Conservation (phyloP, 352 stramenopile species). For the Phytophthora pistaciae region DNA sequence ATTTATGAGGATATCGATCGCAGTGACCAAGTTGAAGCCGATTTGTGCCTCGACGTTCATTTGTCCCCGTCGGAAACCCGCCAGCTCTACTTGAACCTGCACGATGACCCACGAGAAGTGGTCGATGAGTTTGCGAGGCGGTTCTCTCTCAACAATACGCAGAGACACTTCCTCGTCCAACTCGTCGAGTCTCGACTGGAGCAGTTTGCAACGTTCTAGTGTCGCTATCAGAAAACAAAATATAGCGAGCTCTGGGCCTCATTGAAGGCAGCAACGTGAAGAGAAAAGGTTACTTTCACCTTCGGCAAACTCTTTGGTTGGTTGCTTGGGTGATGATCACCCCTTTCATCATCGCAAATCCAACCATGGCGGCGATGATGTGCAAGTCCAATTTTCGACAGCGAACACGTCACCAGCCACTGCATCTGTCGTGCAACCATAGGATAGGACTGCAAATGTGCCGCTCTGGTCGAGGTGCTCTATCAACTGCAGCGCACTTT, state of each 20-base stretch:
- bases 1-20: background rate
- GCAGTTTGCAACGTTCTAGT: conserved; percentile 52
- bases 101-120: conserved; percentile 40
- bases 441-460: conserved; percentile 20
- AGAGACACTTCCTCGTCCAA: conserved; percentile 39
- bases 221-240: background rate
- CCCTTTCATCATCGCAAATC: background rate
- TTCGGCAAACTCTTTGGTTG: background rate
- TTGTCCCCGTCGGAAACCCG: conserved; percentile 52
- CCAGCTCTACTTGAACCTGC: conserved; percentile 41
- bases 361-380: conserved; percentile 18
- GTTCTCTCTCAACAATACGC: conserved; percentile 35
- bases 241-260: background rate
- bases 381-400: conserved; percentile 29
- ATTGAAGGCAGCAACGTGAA: background rate
- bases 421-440: conserved; percentile 8
- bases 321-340: too few relatives aligned
- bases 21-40: conserved; percentile 4
- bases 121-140: conserved; percentile 38
- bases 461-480: conserved; percentile 15
- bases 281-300: background rate
- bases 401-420: background rate
- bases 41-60: conserved; percentile 50
- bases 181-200: conserved; percentile 50
- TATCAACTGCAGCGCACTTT: conserved; percentile 11